Conservation (phyloP, 768 basidiomycete species). For the Phallus indusiatus region DNA sequence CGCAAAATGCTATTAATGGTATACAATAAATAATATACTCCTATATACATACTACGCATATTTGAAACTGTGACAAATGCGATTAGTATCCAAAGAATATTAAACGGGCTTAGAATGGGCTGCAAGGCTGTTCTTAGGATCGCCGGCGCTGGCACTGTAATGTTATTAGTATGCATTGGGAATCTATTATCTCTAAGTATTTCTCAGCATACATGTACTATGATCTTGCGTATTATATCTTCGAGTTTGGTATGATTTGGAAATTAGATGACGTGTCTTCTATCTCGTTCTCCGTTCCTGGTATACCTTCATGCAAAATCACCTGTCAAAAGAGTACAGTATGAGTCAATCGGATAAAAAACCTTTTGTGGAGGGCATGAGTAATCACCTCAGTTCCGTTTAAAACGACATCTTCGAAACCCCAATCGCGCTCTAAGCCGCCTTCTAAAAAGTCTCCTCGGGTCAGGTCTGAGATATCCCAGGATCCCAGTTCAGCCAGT, state of each 20-base stretch:
- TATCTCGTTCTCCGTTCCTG: constrained; percentile 53
- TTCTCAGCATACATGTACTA: background rate
- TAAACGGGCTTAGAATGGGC: no score
- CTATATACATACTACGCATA: no score
- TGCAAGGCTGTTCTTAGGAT: no score
- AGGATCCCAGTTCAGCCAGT: constrained; percentile 14
- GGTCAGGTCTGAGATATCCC: constrained; percentile 40
- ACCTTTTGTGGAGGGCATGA: background rate
- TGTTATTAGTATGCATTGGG: no score
- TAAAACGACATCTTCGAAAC: constrained; percentile 63
- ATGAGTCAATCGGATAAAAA: background rate
- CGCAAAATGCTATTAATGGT: no score
- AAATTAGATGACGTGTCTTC: constrained; percentile 43
- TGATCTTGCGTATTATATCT: background rate
- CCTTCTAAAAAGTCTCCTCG: constrained; percentile 51
- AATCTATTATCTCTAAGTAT: no score
- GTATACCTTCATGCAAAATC: constrained; percentile 57
- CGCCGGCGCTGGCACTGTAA: no score
- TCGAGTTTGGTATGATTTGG: background rate
- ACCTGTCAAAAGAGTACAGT: constrained; percentile 38
- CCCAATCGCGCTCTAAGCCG: constrained; percentile 64
- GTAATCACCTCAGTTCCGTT: constrained; percentile 42
- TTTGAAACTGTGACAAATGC: no score
- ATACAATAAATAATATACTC: no score
- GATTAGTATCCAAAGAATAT: no score